Evolutionary conservation across 352 stramenopile species (phyloP), one percentile per base, ranked within the genome.

Genomic region (Pythium myriotylum): DNA sequence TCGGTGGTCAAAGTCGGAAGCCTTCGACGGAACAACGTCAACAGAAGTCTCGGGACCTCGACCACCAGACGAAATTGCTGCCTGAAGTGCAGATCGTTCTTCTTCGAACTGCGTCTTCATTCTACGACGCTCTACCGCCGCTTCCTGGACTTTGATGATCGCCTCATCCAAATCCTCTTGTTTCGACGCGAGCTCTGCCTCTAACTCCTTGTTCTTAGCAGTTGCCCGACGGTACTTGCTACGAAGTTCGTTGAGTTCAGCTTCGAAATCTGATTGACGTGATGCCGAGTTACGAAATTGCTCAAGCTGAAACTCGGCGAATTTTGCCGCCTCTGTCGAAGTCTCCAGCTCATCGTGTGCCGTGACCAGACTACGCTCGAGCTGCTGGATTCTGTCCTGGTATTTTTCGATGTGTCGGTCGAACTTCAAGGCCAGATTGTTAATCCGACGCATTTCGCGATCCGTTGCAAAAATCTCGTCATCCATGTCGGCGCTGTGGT

Each of bases 291-390:
- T 72, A n/a, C 80, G 80, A 26, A 91, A 69, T 47, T 93, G 81
- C 33, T 89, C 77, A 4, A 94, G 65, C 48, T 92, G 80, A 39
- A 91, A 94, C 55, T 94, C 82, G 16, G 82, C 84, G 61, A 90
- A 94, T 42, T 94, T 94, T 2, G 81, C 86, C 13, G 84, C 79
- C 14, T 79, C 77, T 39, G 76, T 90, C 0, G 82, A 85, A 2
- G 84, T 94, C 58, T 94, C 84, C n/a, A 92, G 69, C 23, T 94
- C 84, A 26, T 94, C 84, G 48, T 91, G 80, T 0, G 72, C 77
- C 13, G 74, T 72, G 41, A 86, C 46, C 39, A 91, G 49, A 24
- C 82, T 73, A 45, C 88, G 86, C 49, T 94, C 79, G 14, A 92
- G 54, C 13, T 83, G 80, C 41, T 89, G 78, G 39, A 93, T 87